These are phyloP conservation scores for Mrakiaceae sp. DNA, from an alignment of 1,284 basidiomycete species.

Conservation along the genomic window DNA sequence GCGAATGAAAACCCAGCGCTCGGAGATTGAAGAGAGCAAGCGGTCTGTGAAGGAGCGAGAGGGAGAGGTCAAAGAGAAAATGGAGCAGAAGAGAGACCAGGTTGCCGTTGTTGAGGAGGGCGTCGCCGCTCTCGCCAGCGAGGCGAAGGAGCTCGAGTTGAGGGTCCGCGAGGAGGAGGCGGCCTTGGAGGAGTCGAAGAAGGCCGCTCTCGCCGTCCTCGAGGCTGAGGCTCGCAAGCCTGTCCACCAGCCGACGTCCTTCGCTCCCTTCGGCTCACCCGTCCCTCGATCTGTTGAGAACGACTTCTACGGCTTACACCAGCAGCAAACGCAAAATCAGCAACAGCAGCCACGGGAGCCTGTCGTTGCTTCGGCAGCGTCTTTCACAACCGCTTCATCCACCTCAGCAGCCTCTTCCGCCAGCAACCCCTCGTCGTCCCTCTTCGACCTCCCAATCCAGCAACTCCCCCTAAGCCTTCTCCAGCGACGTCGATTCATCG, in stretches of 20 bases:
- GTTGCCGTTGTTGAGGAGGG: constrained; percentile 53
- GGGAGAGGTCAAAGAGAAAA: constrained; percentile 39
- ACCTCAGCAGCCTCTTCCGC: not conserved
- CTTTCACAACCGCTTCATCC: not conserved
- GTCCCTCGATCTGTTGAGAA: constrained; percentile 9
- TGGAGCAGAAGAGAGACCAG: constrained; percentile 52
- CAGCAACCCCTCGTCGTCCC: not conserved
- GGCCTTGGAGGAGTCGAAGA: constrained; percentile 30
- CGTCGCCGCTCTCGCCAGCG: constrained; percentile 36
- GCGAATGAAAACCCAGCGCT: constrained; percentile 44
- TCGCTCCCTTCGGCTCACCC: constrained; percentile 7
- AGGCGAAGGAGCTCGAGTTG: constrained; percentile 43
- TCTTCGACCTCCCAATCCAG: constrained; percentile 13
- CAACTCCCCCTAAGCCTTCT: constrained; percentile 8
- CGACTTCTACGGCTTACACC: constrained; percentile 8
- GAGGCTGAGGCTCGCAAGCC: constrained; percentile 16
- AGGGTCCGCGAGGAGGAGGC: constrained; percentile 50
- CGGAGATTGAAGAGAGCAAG: constrained; percentile 39
- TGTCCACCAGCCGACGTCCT: not conserved
- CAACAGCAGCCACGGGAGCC: not conserved
- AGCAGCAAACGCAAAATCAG: not conserved
- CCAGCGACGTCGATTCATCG: constrained; percentile 4
- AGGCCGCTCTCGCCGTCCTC: constrained; percentile 19
- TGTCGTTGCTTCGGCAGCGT: no score
- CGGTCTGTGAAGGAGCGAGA: constrained; percentile 30